phyloP scores from a whole-genome alignment of 345 rosid genomes.

The Bruguiera sexangula region DNA sequence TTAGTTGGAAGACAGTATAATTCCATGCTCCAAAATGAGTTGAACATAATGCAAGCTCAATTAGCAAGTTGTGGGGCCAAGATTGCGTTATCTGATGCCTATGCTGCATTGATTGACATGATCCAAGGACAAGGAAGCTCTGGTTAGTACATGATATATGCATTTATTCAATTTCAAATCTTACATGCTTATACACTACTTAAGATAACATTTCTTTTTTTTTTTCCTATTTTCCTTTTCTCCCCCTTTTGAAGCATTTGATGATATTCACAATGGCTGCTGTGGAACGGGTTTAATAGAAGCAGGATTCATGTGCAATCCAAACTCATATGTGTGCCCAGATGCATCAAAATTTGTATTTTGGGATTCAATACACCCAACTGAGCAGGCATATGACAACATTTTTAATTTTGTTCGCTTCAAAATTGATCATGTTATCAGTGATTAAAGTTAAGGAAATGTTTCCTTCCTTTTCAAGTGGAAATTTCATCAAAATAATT shows the following conservation, averaged over 20 bases:
- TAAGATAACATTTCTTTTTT: background rate
- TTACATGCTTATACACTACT: background rate
- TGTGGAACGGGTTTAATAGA: conserved; percentile 79
- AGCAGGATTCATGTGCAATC: conserved; percentile 55
- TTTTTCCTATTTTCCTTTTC: background rate
- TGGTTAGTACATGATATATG: conserved; percentile 29
- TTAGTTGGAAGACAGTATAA: conserved; percentile 49
- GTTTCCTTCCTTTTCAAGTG: background rate
- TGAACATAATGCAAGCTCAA: conserved; percentile 33
- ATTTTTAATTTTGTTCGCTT: conserved; percentile 36
- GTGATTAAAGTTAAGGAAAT: background rate
- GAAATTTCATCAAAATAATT: too few species aligned
- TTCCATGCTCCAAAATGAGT: conserved; percentile 41
- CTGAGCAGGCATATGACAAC: conserved; percentile 45
- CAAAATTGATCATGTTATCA: conserved; percentile 28
- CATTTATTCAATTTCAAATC: background rate
- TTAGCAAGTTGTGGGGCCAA: conserved; percentile 35
- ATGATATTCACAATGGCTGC: conserved; percentile 57
- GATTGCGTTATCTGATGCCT: conserved; percentile 41
- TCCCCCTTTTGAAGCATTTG: conserved; percentile 41
- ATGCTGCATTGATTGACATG: conserved; percentile 33
- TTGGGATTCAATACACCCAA: conserved; percentile 88
- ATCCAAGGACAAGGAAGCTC: conserved; percentile 33
- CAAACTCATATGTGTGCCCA: conserved; percentile 50
- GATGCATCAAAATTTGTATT: conserved; percentile 71